Base-by-base conservation (phyloP, 1,284 basidiomycete genomes). In the Ustilago trichophora region DNA sequence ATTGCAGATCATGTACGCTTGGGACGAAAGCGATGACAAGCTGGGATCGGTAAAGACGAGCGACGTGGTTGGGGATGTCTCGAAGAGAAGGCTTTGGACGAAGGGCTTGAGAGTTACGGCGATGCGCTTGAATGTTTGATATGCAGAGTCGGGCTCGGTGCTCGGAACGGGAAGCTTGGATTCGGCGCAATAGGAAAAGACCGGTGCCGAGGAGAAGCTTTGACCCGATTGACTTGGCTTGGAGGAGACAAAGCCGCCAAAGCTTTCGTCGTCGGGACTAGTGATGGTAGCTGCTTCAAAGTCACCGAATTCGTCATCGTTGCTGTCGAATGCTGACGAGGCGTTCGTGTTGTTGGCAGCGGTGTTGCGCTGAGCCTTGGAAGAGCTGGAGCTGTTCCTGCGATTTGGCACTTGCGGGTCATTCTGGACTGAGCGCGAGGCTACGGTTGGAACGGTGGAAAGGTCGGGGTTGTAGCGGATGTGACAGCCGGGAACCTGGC, bases 291-390 rank as follows among this genome's bases (percentile, higher is more conserved):
- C 66, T 0, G 47, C 33, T 48, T 55, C 46, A 50, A 74, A 70
- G 47, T 72, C 69, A n/a, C 76, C 93, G 84, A 97, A 98, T 32
- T 94, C 93, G 68, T 95, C 91, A 54, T 92, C 87, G 36, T 29
- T 76, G 22, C 27, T 32, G 31, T 34, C 31, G 18, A 24, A 24
- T 36, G 48, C 74, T 33, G 45, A n/a, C n/a, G 34, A 35, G 18
- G n/a, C 34, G 9, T 42, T 16, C 18, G 21, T 13, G 19, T 1
- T 25, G 37, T 12, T 9, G 9, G 16, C 29, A 8, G 35, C 12
- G 18, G 13, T 24, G 10, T 10, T 35, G 16, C 27, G 3, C 1
- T 15, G 34, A 8, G 12, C 6, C 13, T 22, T 27, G 7, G 19
- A 26, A 4, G 33, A 48, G 46, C 41, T 37, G 13, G 25, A n/a